A percentile compares a stretch with the other conserved stretches of the same genome.
Evolutionary conservation across 441 rosid species (phyloP).

Genomic region (Sinapis alba): DNA sequence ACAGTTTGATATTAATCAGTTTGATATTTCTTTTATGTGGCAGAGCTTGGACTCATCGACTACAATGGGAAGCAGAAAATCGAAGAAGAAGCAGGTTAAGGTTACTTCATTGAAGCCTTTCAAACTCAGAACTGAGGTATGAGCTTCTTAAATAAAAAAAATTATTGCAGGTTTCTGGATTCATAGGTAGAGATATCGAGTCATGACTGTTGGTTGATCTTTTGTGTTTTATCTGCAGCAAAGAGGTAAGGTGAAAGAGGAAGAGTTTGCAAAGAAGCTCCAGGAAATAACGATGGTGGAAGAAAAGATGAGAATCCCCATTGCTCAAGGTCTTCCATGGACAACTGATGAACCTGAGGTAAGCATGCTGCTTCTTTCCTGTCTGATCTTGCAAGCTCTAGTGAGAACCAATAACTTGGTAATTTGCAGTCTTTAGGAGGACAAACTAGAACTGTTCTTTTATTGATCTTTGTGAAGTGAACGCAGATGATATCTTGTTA

Average conservation of each 20-base stretch:
- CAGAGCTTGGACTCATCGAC: constrained; percentile 80
- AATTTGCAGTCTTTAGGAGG: neutral
- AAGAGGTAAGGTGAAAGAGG: constrained; percentile 89
- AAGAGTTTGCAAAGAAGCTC: constrained; percentile 75
- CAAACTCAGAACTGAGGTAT: constrained; percentile 87
- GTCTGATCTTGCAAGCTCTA: constrained; percentile 13
- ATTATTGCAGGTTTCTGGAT: neutral
- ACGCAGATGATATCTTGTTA: neutral
- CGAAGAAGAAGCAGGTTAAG: constrained; percentile 78
- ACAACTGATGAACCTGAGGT: constrained; percentile 99
- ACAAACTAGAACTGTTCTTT: neutral
- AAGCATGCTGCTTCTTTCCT: constrained; percentile 20
- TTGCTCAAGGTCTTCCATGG: constrained; percentile 98
- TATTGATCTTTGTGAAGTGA: constrained; percentile 8
- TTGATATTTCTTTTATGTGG: constrained; percentile 22
- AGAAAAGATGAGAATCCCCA: constrained; percentile 72
- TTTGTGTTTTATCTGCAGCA: constrained; percentile 48
- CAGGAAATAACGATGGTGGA: constrained; percentile 70
- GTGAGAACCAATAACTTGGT: constrained; percentile 4
- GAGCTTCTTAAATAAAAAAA: constrained; percentile 7
- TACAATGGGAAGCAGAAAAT: constrained; percentile 63
- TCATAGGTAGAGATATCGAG: constrained; percentile 6
- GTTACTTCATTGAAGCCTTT: constrained; percentile 77
- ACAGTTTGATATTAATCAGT: neutral
- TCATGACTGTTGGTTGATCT: constrained; percentile 17